Evolutionary conservation across 23 red algal genomes (phyloP), one percentile per base, ranked within the genome.

Genomic region (Gracilaria gracilis): DNA sequence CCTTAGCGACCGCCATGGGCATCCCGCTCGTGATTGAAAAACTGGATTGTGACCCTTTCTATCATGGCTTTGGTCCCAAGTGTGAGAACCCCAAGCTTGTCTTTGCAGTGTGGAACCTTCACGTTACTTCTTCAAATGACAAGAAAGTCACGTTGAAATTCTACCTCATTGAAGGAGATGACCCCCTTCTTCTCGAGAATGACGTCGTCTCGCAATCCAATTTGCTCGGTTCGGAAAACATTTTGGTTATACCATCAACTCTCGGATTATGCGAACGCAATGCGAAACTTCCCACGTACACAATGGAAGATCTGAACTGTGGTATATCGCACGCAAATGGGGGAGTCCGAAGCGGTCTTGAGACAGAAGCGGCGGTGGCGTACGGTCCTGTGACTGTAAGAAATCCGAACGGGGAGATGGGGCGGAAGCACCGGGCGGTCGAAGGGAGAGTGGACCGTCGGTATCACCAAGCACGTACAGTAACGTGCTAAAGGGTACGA

Each of bases 41-140:
- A n/a, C n/a, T 83, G 53, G 80, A 83, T 19, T 83, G 80, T 35
- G 80, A 83, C 25, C 51, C 48, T 27, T 83, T 59, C 57, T 24
- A 59, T 36, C 80, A 83, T 39, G 81, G 81, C 20, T 85, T 44
- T 37, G 59, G 61, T 50, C 35, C 57, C 17, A 49, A 85, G 12
- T 85, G 81, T 67, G 37, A 24, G 13, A 64, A 85, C 40, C 55
- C 81, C 1, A 49, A 85, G 47, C 57, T 85, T 9, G 44, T 39
- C 24, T 39, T 70, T n/a, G 61, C 32, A 36, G 28, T 70, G 15
- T 70, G 81, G 34, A 27, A 44, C 3, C 38, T 69, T 5, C 57
- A 38, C 1, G n/a, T 85, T 15, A 85, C 35, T 19, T 31, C 24
- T 5, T 20, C 48, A 12, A 69, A 66, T 24, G 81, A 64, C 28